Base-by-base conservation (phyloP, 768 basidiomycete species). In the Rhizopogon salebrosus region DNA sequence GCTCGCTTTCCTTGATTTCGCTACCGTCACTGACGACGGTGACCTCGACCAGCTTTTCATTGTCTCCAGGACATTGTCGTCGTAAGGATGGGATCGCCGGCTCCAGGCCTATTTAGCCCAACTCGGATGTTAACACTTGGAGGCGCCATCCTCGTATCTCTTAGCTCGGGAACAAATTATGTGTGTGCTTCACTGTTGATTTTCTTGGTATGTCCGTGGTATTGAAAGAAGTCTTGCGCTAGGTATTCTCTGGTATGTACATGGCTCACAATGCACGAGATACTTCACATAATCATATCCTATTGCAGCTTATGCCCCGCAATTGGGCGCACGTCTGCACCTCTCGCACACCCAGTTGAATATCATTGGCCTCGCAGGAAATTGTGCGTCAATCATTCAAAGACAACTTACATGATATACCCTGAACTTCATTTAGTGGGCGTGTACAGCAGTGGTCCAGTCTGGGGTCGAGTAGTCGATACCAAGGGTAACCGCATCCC, bases 281-380 rank as follows among this genome's bases (percentile, higher is more conserved):
- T 26, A 9, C 26, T 52, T 20, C 14, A 22, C 14, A 45, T 53
- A 48, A 50, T 48, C 22, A 49, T 39, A 6, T 37, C 20, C n/a
- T 18, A 34, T 34, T 54, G 2, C 55, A 85, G 92, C 91, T 18
- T 97, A 94, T 65, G 83, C 88, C 1, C 92, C 93, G 0, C 92
- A 95, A 64, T 78, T 95, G 4, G 89, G 88, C 1, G 70, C 83
- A n/a, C 80, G 83, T 37, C 78, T 95, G 16, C 73, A 77, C 41
- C 80, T 95, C 48, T 79, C 80, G 3, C 88, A 94, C 51, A 95
- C 92, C 0, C 82, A 88, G 53, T 73, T 92, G 34, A 95, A 95
- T 59, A 66, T 93, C 34, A 79, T 95, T 16, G 92, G 82, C 14
- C 72, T 88, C n/a, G 86, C 84, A 1, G 87, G 83, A n/a, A 91